Evolutionary conservation across 75 land plant species (phyloP), one percentile per base, ranked within the genome.

Genomic region (Pseudotsuga menziesii): DNA sequence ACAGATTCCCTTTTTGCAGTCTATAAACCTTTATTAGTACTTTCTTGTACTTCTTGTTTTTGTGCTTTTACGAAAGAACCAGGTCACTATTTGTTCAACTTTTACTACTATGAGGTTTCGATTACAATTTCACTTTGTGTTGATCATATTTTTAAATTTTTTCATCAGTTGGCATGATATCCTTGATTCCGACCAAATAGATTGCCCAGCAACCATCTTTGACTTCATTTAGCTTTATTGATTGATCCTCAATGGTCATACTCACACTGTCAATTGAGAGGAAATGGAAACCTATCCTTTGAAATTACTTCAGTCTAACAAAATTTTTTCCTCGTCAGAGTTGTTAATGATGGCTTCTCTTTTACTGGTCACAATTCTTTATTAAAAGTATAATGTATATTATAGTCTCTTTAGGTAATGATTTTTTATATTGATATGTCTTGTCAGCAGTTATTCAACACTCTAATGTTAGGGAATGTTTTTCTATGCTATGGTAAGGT

Each of bases 401-500:
- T 8, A 69, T 17, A 44, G 48, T 64, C 11, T 69, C 41, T 5
- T 22, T 69, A 41, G 48, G 41, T 69, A 67, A 39, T 17, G 25
- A 3, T n/a, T 67, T 41, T 69, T 69, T 69, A 48, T 2, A 48
- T 48, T 44, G 39, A 39, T 69, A n/a, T 5, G 41, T 69, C 48
- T 69, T 69, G n/a, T 44, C 41, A 22, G 72, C 39, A 20, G 16
- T 19, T n/a, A 9, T 69, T 69, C 48, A 19, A 5, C 20, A 41
- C 11, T 69, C 19, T 41, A 69, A 41, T 69, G 22, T 16, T 69
- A 69, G 23, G 23, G n/a, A 39, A n/a, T 69, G 23, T 69, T 69
- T 48, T 69, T 44, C 52, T 69, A 4, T 69, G 22, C 54, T 41
- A 69, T 39, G 72, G 41, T 57, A 75, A 97, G 99, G 80, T 97